These are phyloP conservation scores for Thermothielavioides terrestris DNA, from an alignment of 495 filamentous ascomycete species.

Conservation along the genomic window DNA sequence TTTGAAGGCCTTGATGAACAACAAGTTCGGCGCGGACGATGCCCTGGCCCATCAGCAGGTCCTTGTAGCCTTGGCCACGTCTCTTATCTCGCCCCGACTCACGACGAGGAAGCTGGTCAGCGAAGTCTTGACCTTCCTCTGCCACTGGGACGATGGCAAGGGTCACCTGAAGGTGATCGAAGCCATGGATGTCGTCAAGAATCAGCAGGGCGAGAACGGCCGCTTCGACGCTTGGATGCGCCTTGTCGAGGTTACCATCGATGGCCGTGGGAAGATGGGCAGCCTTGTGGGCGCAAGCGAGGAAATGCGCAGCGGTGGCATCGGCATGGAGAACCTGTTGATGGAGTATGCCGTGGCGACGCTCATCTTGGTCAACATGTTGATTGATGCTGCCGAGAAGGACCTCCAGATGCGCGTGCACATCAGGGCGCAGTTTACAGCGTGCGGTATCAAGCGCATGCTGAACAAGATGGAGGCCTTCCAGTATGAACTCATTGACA, in stretches of 20 bases:
- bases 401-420: constrained; percentile 89
- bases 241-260: constrained; percentile 92
- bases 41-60: constrained; percentile 86
- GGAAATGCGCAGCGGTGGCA: constrained; percentile 91
- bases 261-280: constrained; percentile 97
- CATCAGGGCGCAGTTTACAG: constrained; percentile 91
- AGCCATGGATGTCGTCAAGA: constrained; percentile 87
- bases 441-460: constrained; percentile 91
- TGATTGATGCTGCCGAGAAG: constrained; percentile 81
- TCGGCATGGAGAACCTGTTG: constrained; percentile 96
- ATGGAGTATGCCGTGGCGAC: constrained; percentile 99
- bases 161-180: constrained; percentile 93
- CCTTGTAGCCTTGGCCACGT: constrained; percentile 78
- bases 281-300: constrained; percentile 94
- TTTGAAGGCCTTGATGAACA: constrained; percentile 95
- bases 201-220: constrained; percentile 82
- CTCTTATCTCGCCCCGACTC: constrained; percentile 77
- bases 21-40: constrained; percentile 96
- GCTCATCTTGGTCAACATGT: constrained; percentile 91
- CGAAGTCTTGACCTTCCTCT: constrained; percentile 93
- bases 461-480: constrained; percentile 96
- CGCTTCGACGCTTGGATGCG: constrained; percentile 99
- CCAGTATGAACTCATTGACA: constrained; percentile 97
- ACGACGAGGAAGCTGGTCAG: constrained; percentile 92
- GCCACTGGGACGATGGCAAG: constrained; percentile 86